These are phyloP conservation scores for Wickerhamomyces sydowiorum DNA, from an alignment of 805 yeast species.

Conservation along the genomic window DNA sequence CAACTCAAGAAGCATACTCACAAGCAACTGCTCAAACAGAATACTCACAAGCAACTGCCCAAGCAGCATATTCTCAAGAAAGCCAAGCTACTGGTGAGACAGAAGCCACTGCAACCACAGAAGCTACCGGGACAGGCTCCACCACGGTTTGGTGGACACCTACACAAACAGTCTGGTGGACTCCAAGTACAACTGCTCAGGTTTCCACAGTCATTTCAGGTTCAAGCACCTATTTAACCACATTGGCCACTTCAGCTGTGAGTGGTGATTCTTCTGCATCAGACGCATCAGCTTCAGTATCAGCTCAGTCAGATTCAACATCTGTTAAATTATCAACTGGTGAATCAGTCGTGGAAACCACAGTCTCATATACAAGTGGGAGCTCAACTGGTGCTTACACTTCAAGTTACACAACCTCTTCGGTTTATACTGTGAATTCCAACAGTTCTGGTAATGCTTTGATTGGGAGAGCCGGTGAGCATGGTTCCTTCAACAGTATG, in stretches of 20 bases:
- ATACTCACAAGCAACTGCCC: background rate
- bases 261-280: constrained; percentile 3
- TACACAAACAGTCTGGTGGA: constrained; percentile 8
- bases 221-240: background rate
- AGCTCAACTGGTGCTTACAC: constrained; percentile 11
- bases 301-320: background rate
- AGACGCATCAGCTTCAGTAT: background rate
- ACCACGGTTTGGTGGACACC: constrained; percentile 18
- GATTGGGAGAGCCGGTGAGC: background rate
- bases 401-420: constrained; percentile 9
- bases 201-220: constrained; percentile 1
- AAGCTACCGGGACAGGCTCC: background rate
- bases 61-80: background rate
- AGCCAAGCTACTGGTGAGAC: constrained; percentile 3
- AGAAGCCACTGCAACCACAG: constrained; percentile 2
- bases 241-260: background rate
- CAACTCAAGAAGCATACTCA: background rate
- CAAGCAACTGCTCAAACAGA: background rate
- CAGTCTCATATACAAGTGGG: constrained; percentile 8
- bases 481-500: too few relatives aligned
- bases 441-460: constrained; percentile 9
- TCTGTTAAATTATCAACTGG: background rate
- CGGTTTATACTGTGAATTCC: constrained; percentile 7
- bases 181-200: constrained; percentile 8
- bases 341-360: constrained; percentile 6